These are phyloP conservation scores for Mortierella hygrophila DNA, from an alignment of 192 early-diverging fungal species.

Conservation along the genomic window DNA sequence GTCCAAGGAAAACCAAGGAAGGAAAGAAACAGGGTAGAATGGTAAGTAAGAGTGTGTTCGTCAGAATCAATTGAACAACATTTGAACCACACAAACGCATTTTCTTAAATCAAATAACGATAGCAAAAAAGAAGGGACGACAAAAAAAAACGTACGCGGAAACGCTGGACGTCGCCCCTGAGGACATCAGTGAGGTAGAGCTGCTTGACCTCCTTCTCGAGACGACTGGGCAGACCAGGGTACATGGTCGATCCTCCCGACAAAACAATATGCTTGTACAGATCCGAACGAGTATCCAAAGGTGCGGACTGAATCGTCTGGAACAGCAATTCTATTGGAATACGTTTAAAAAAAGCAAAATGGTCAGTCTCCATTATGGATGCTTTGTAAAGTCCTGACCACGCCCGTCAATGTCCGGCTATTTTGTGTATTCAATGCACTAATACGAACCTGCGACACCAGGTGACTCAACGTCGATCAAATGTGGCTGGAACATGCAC, in stretches of 20 bases:
- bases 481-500: constrained; percentile 97
- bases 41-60: not conserved
- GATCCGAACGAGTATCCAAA: constrained; percentile 91
- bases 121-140: too few species aligned
- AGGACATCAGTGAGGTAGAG: constrained; percentile 93
- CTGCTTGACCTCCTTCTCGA: constrained; percentile 99
- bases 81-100: not conserved
- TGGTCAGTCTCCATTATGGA: not conserved
- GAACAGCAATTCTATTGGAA: constrained; percentile 86
- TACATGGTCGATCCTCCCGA: constrained; percentile 99
- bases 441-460: constrained; percentile 86
- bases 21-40: not conserved
- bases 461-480: constrained; percentile 93
- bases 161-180: constrained; percentile 83
- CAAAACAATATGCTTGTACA: constrained; percentile 98
- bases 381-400: not conserved
- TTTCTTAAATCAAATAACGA: too few species aligned
- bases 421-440: too few species aligned
- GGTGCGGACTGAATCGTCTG: constrained; percentile 92
- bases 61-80: too few species aligned
- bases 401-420: too few species aligned
- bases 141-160: constrained; percentile 74
- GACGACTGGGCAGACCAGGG: constrained; percentile 94
- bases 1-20: not conserved
- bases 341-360: not conserved